These are phyloP conservation scores for Podospora conica DNA, from an alignment of 495 filamentous ascomycete genomes.

Conservation along the genomic window DNA sequence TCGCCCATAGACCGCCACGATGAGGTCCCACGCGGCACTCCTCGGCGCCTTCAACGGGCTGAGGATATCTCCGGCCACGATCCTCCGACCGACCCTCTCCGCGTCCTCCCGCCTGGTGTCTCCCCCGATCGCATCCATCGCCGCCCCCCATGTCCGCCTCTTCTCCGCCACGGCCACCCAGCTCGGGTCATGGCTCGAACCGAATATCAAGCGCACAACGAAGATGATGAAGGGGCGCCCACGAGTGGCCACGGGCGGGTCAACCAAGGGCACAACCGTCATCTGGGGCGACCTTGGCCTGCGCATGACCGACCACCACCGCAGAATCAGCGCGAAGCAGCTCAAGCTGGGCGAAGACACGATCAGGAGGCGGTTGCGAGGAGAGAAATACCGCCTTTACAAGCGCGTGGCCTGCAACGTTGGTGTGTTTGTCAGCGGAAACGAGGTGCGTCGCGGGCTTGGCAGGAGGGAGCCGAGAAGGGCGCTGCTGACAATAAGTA, in stretches of 20 bases:
- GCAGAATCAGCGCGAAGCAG: slow-evolving; percentile 78
- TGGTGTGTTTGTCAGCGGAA: slow-evolving; percentile 90
- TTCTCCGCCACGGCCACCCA: slow-evolving; percentile 67
- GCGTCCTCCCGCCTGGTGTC: slow-evolving; percentile 14
- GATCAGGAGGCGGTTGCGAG: slow-evolving; percentile 80
- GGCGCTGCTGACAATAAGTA: slow-evolving; percentile 17
- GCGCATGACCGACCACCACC: slow-evolving; percentile 89
- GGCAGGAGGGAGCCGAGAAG: not conserved
- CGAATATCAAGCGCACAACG: slow-evolving; percentile 63
- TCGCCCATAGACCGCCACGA: slow-evolving; percentile 21
- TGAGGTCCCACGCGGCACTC: slow-evolving; percentile 38
- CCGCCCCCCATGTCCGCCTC: slow-evolving; percentile 43
- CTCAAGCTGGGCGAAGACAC: slow-evolving; percentile 87
- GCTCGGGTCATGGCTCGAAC: slow-evolving; percentile 70
- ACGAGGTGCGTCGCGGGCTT: slow-evolving; percentile 55
- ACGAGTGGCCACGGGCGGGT: slow-evolving; percentile 84
- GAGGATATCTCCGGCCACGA: slow-evolving; percentile 31
- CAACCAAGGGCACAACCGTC: slow-evolving; percentile 85
- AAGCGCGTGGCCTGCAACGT: slow-evolving; percentile 85
- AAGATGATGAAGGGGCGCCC: slow-evolving; percentile 89
- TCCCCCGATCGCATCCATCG: slow-evolving; percentile 5
- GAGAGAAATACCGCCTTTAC: slow-evolving; percentile 88
- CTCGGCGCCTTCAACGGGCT: slow-evolving; percentile 39
- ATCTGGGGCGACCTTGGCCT: slow-evolving; percentile 95
- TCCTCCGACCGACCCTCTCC: slow-evolving; percentile 28